Evolutionary conservation across 768 basidiomycete species (phyloP), one percentile per base, ranked within the genome.

Genomic region (Naganishia randhawae): DNA sequence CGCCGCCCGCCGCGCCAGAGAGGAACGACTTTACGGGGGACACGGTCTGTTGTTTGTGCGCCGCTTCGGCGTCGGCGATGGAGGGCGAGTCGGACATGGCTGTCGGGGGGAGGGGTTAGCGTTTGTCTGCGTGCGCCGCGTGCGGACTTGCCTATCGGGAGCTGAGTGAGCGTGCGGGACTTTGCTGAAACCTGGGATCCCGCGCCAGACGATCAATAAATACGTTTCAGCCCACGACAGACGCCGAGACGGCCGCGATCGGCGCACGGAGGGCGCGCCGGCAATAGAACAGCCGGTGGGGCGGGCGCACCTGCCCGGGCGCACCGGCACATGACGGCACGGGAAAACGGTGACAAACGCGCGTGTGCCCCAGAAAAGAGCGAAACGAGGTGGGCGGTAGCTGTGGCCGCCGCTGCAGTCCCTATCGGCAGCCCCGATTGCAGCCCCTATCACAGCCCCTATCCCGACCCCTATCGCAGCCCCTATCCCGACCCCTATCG

Each of bases 1-100:
- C 83, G 71, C 96, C 96, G 69, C 96, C 96, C 73, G 90, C 89
- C 42, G 96, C 96, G 72, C 96, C 96, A 35, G 92, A 86, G 64
- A 95, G 83, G 82, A 99, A 98, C 3, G 92, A 86, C 81, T 96
- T 98, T 71, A 85, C 73, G 3, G 77, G 76, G 27, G 76, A 74
- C 1, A 76, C 73, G 4, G 78, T 79, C 42, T 73, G 74, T 67
- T 76, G 77, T 17, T 45, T 39, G 6, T 29, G 31, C 33, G 33
- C 51, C 39, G 50, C 48, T 51, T 50, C 48, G 8, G 14, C 29
- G 32, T 63, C 57, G 31, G 51, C 42, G 22, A 61, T 57, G 42
- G 55, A 50, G 16, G 29, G 50, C 19, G 67, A 48, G 67, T 68
- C 67, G 55, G 67, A 62, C 67, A 68, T 68, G 67, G n/a, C 62